phyloP scores from a whole-genome alignment of 441 rosid species.

The Adansonia madagascariensis region DNA sequence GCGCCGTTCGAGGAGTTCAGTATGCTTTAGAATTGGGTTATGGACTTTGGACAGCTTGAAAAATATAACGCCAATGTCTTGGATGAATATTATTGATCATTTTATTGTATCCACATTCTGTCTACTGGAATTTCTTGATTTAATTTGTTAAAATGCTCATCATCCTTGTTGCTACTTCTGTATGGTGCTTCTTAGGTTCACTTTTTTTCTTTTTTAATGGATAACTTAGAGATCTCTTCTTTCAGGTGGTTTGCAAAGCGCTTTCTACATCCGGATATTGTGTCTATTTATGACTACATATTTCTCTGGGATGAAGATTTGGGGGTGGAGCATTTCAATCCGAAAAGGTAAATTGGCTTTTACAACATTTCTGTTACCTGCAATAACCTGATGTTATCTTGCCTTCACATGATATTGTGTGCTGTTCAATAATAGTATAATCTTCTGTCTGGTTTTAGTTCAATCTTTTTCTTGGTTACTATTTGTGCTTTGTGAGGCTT shows the following conservation, averaged over 20 bases:
- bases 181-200: slow-evolving; percentile 10
- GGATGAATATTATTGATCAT: not conserved
- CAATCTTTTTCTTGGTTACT: not conserved
- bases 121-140: not conserved
- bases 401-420: not conserved
- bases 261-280: slow-evolving; percentile 90
- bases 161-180: not conserved
- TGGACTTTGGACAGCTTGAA: slow-evolving; percentile 1
- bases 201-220: not conserved
- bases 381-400: not conserved
- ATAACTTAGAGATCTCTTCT: not conserved
- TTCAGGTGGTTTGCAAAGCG: slow-evolving; percentile 99
- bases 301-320: slow-evolving; percentile 98
- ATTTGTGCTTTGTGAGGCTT: slow-evolving; percentile 16
- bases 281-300: slow-evolving; percentile 76
- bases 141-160: slow-evolving; percentile 7
- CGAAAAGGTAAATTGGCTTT: slow-evolving; percentile 56
- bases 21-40: not conserved
- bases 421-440: not conserved
- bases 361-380: slow-evolving; percentile 9
- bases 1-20: not conserved
- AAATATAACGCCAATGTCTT: slow-evolving; percentile 2
- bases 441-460: slow-evolving; percentile 10
- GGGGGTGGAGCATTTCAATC: slow-evolving; percentile 78
- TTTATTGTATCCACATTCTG: slow-evolving; percentile 19